A percentile compares a stretch with the other conserved stretches of the same genome.
These are phyloP conservation scores for Solanum sitiens DNA, from an alignment of 257 asterid genomes.

Conservation along the genomic window DNA sequence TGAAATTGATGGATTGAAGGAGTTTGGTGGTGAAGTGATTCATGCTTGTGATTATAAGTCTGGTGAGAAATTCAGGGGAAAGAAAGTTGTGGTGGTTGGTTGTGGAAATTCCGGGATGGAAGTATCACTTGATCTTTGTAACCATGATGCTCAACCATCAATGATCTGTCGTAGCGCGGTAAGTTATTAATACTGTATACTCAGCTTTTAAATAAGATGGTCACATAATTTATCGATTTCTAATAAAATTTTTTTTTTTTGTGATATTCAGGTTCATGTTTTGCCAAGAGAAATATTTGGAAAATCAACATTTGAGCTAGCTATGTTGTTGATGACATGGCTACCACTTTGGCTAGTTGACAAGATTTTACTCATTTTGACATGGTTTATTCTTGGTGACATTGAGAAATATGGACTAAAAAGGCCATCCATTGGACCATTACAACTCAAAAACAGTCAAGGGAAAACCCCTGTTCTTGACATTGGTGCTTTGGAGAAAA, in stretches of 20 bases:
- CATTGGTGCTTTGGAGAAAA: conserved; percentile 50
- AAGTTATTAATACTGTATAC: background rate
- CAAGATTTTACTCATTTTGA: conserved; percentile 29
- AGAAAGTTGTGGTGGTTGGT: conserved; percentile 11
- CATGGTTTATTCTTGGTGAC: conserved; percentile 49
- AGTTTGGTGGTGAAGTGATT: background rate
- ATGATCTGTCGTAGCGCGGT: conserved; percentile 26
- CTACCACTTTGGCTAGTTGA: conserved; percentile 68
- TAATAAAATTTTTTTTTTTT: background rate
- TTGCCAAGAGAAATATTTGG: conserved; percentile 53
- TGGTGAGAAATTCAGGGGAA: conserved; percentile 2
- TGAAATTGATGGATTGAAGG: conserved; percentile 21
- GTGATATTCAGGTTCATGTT: conserved; percentile 46
- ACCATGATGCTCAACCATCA: conserved; percentile 5
- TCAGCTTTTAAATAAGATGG: background rate
- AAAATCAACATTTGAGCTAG: conserved; percentile 51
- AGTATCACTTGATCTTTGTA: conserved; percentile 11
- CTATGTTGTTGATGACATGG: conserved; percentile 44
- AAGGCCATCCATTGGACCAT: conserved; percentile 46
- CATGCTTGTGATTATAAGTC: conserved; percentile 11
- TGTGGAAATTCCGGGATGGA: conserved; percentile 24
- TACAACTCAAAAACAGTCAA: conserved; percentile 40
- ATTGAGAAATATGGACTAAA: conserved; percentile 40
- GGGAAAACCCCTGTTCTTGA: conserved; percentile 71
- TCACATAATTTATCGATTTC: background rate